A percentile compares a stretch with the other conserved stretches of the same genome.
phyloP scores from a whole-genome alignment of 2,329 filamentous ascomycete genomes.

The Penicillium sp. region DNA sequence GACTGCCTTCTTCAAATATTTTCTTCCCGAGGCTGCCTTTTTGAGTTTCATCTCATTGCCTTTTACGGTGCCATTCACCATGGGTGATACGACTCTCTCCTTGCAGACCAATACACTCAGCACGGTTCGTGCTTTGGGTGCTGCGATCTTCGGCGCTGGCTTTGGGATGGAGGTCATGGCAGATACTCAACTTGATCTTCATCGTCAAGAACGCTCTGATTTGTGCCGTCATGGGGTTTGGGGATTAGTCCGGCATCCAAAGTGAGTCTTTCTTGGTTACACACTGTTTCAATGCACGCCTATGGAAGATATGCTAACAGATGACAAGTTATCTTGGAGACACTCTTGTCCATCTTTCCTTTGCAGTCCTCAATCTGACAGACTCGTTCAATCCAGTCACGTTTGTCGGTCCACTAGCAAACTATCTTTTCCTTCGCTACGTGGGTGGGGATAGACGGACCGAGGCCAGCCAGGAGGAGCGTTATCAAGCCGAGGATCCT shows the following conservation, averaged over 20 bases:
- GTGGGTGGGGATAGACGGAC: constrained; percentile 62
- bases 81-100: constrained; percentile 32
- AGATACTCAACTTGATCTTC: constrained; percentile 59
- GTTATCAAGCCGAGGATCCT: constrained; percentile 56
- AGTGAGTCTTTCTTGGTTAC: constrained; percentile 50
- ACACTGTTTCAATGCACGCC: too few relatives aligned
- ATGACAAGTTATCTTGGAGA: constrained; percentile 63
- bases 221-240: constrained; percentile 63
- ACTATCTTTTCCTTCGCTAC: constrained; percentile 63
- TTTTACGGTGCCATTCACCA: constrained; percentile 59
- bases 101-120: constrained; percentile 27
- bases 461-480: constrained; percentile 56
- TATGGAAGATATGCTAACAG: constrained; percentile 5
- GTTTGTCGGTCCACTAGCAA: constrained; percentile 60
- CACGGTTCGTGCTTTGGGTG: constrained; percentile 48
- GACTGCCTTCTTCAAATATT: constrained; percentile 57
- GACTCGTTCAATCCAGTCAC: constrained; percentile 60
- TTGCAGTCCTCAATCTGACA: constrained; percentile 61
- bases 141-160: constrained; percentile 62
- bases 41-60: constrained; percentile 62
- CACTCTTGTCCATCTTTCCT: constrained; percentile 62
- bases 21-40: constrained; percentile 62
- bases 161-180: constrained; percentile 61
- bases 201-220: constrained; percentile 49
- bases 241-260: constrained; percentile 65